Conservation (phyloP, 2,329 filamentous ascomycete species). For the Penicillium olsonii region DNA sequence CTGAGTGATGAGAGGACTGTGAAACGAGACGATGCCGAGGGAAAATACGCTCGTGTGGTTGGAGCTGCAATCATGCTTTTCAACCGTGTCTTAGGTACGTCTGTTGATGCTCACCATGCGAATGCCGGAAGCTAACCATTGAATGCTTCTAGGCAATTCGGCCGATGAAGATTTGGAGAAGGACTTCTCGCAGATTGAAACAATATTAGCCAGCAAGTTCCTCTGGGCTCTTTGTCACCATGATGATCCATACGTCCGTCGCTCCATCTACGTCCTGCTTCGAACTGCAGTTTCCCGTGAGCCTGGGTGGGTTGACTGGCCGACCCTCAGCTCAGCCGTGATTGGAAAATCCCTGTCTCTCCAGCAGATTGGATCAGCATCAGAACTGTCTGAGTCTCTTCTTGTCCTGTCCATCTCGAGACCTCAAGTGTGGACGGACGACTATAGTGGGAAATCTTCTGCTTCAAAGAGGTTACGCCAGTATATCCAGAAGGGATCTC, state of each 20-base stretch:
- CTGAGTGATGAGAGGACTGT: slow-evolving; percentile 88
- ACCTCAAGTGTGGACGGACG: slow-evolving; percentile 72
- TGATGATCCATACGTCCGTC: slow-evolving; percentile 59
- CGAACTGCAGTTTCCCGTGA: slow-evolving; percentile 53
- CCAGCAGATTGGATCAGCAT: slow-evolving; percentile 72
- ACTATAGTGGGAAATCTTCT: slow-evolving; percentile 60
- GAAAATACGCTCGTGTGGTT: slow-evolving; percentile 82
- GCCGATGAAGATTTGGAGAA: slow-evolving; percentile 58
- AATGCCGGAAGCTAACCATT: slow-evolving; percentile 2
- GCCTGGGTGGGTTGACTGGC: slow-evolving; percentile 58
- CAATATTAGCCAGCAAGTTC: slow-evolving; percentile 63
- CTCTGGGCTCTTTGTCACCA: slow-evolving; percentile 62
- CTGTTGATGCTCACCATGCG: neutral
- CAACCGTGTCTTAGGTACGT: slow-evolving; percentile 53
- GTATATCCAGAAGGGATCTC: slow-evolving; percentile 81
- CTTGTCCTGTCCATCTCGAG: slow-evolving; percentile 64
- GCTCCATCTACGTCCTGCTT: slow-evolving; percentile 59
- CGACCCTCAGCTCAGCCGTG: slow-evolving; percentile 67
- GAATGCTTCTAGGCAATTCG: slow-evolving; percentile 31
- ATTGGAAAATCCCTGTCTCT: slow-evolving; percentile 72
- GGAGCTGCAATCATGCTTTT: slow-evolving; percentile 59
- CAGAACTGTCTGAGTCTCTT: slow-evolving; percentile 69
- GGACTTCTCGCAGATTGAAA: slow-evolving; percentile 62
- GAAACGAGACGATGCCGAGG: slow-evolving; percentile 78
- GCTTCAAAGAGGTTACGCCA: slow-evolving; percentile 62